These are phyloP conservation scores for Rhynchosporium secalis DNA, from an alignment of 2,329 filamentous ascomycete species.

Conservation along the genomic window DNA sequence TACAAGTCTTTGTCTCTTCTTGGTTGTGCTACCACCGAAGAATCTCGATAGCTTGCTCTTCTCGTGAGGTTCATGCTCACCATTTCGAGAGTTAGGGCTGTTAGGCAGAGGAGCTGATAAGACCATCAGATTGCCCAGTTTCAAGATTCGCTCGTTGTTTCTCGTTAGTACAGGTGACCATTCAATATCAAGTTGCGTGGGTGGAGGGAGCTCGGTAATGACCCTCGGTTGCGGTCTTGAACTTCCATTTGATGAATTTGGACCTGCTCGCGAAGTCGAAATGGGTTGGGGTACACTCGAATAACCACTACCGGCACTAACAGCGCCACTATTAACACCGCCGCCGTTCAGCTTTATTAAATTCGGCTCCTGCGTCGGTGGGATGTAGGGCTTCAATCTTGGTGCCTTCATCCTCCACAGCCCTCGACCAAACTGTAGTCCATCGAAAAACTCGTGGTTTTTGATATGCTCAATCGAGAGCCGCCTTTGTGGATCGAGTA, in stretches of 20 bases:
- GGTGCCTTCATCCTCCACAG: conserved; percentile 92
- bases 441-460: conserved; percentile 93
- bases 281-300: conserved; percentile 37
- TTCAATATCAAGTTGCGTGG: conserved; percentile 94
- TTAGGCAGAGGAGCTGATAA: conserved; percentile 75
- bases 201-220: conserved; percentile 94
- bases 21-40: conserved; percentile 86
- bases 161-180: conserved; percentile 95
- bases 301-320: conserved; percentile 33
- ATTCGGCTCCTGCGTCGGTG: conserved; percentile 71
- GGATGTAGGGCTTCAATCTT: conserved; percentile 78
- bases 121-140: conserved; percentile 88
- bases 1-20: conserved; percentile 89
- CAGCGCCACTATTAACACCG: too few species aligned
- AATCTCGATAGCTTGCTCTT: conserved; percentile 95
- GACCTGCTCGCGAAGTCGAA: conserved; percentile 38
- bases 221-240: conserved; percentile 69
- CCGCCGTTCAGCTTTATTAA: conserved; percentile 68
- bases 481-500: conserved; percentile 80
- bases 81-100: conserved; percentile 69
- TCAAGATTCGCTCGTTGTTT: conserved; percentile 90
- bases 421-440: conserved; percentile 76
- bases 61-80: conserved; percentile 70
- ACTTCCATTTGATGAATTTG: conserved; percentile 43
- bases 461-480: conserved; percentile 95